These are phyloP conservation scores for Plasmodium vinckei DNA, from an alignment of 169 alveolate genomes.

Conservation along the genomic window DNA sequence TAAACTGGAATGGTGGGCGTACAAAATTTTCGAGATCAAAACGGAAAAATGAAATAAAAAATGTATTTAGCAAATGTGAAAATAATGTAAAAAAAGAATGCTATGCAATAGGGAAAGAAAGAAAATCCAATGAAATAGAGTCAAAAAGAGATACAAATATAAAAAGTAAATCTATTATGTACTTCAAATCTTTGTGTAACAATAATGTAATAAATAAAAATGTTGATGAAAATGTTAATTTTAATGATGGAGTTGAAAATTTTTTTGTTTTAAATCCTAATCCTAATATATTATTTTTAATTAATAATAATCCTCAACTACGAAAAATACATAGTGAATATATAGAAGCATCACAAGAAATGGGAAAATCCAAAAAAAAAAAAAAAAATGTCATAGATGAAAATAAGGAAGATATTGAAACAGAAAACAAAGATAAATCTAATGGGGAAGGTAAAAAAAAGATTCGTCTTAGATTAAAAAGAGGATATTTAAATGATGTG, in stretches of 20 bases:
- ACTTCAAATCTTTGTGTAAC: slow-evolving; percentile 25
- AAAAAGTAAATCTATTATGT: slow-evolving; percentile 8
- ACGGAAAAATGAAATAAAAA: too few species aligned
- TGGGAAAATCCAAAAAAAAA: not conserved
- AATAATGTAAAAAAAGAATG: not conserved
- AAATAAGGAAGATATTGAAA: not conserved
- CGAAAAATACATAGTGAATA: not conserved
- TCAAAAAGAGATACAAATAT: not conserved
- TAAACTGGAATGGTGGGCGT: too few species aligned
- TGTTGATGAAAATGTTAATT: slow-evolving; percentile 57
- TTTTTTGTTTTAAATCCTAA: slow-evolving; percentile 35
- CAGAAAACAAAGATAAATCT: not conserved
- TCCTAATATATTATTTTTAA: slow-evolving; percentile 40
- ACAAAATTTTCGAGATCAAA: too few species aligned
- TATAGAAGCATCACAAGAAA: not conserved
- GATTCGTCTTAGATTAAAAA: slow-evolving; percentile 35
- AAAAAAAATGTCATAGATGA: too few species aligned
- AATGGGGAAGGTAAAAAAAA: slow-evolving; percentile 1
- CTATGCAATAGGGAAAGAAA: not conserved
- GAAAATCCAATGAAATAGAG: not conserved
- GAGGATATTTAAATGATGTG: slow-evolving; percentile 68
- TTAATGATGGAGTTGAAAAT: slow-evolving; percentile 54
- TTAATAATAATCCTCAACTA: not conserved
- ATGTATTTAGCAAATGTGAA: too few species aligned
- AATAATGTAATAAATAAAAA: slow-evolving; percentile 32